Percentiles rank a stretch among this genome's conserved stretches.
Evolutionary conservation across 106 monocot genomes (phyloP).

Genomic region (Dendrobium catenatum): DNA sequence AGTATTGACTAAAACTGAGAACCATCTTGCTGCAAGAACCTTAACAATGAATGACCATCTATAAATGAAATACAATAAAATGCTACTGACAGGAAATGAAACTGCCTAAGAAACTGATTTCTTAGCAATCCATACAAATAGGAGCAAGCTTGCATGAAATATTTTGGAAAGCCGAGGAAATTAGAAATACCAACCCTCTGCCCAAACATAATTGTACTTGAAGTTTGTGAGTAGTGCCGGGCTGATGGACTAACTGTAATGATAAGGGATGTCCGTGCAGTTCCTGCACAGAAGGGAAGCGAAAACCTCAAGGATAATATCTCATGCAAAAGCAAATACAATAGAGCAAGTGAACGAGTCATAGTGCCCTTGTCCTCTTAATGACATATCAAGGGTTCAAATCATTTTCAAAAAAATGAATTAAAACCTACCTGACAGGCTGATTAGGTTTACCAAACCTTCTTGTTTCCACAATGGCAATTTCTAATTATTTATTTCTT

Average conservation of each 20-base stretch:
- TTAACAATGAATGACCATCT: neutral
- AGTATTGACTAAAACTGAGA: neutral
- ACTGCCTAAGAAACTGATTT: neutral
- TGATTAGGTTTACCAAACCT: neutral
- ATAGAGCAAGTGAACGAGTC: neutral
- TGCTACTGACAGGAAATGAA: slow-evolving; percentile 4
- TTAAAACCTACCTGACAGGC: neutral
- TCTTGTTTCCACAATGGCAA: neutral
- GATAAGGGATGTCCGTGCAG: slow-evolving; percentile 55
- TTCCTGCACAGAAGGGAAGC: slow-evolving; percentile 25
- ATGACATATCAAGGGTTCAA: neutral
- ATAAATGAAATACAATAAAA: neutral
- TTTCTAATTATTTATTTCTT: neutral
- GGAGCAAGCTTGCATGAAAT: neutral
- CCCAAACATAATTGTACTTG: slow-evolving; percentile 63
- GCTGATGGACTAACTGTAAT: slow-evolving; percentile 50
- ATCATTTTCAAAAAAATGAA: neutral
- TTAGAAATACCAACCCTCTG: slow-evolving; percentile 33
- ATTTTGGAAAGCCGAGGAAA: neutral
- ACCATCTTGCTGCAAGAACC: neutral
- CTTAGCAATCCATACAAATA: neutral
- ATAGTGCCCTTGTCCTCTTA: neutral
- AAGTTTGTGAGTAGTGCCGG: slow-evolving; percentile 47
- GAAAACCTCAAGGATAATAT: slow-evolving; percentile 2
- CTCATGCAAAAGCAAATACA: neutral